Percentiles rank a stretch among this genome's conserved stretches.
Evolutionary conservation across 345 rosid genomes (phyloP).

Genomic region (Syzygium oleosum): DNA sequence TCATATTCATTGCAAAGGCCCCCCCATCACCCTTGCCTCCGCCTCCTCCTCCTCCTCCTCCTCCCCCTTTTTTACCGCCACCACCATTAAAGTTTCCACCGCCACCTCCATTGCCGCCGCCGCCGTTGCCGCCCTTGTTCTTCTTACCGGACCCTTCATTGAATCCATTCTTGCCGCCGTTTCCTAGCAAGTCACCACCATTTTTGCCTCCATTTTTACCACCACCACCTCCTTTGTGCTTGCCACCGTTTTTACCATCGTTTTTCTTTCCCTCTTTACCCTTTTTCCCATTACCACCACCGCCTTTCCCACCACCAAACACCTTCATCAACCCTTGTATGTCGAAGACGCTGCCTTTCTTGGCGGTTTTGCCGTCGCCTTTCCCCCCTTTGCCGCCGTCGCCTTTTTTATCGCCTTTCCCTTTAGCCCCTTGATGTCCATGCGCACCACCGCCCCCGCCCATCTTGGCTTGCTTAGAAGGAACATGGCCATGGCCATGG

Average conservation of each 20-base stretch:
- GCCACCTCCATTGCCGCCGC: constrained; percentile 17
- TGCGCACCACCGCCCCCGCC: constrained; percentile 36
- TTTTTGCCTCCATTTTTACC: constrained; percentile 25
- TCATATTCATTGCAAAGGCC: constrained; percentile 22
- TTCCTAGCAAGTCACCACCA: constrained; percentile 23
- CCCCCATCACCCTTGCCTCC: constrained; percentile 30
- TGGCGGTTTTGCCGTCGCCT: constrained; percentile 6
- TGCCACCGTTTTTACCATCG: constrained; percentile 22
- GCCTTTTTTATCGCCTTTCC: constrained; percentile 1
- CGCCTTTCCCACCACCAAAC: constrained; percentile 9
- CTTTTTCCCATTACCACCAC: constrained; percentile 11
- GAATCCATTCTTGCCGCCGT: not conserved
- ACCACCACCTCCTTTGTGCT: constrained; percentile 19
- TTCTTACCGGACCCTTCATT: constrained; percentile 22
- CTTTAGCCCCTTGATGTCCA: constrained; percentile 8
- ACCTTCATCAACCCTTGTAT: constrained; percentile 48
- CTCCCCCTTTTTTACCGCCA: constrained; percentile 53
- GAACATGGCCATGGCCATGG: constrained; percentile 32
- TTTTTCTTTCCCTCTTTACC: constrained; percentile 25
- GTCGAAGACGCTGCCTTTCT: constrained; percentile 42
- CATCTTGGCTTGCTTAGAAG: constrained; percentile 36
- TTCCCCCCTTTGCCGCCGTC: constrained; percentile 1
- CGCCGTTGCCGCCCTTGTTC: constrained; percentile 31
- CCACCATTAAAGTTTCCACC: constrained; percentile 29
- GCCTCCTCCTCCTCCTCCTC: constrained; percentile 21